These are phyloP conservation scores for Kodamaea restingae DNA, from an alignment of 805 yeast genomes.

Conservation along the genomic window DNA sequence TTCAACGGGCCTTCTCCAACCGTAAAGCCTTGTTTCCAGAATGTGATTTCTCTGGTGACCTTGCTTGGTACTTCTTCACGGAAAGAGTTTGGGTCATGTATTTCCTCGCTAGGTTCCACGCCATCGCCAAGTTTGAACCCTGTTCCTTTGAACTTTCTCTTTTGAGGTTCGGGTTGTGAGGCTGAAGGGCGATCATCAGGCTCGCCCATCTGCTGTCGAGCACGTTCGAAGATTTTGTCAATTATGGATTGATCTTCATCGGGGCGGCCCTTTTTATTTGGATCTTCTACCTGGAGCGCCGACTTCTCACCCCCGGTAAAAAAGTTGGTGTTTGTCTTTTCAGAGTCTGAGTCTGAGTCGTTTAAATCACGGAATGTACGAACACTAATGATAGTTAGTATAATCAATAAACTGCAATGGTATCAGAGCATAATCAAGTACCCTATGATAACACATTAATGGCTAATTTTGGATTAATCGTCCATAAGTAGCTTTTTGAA, in stretches of 20 bases:
- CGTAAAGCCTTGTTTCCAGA: slow-evolving; percentile 96
- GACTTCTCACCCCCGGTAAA: slow-evolving; percentile 74
- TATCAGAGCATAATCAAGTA: too few relatives aligned
- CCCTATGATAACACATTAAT: too few relatives aligned
- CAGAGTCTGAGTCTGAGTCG: slow-evolving; percentile 49
- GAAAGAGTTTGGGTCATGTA: slow-evolving; percentile 28
- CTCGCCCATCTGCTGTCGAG: slow-evolving; percentile 44
- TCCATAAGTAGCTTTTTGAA: neutral
- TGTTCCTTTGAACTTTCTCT: slow-evolving; percentile 41
- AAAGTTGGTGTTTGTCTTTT: slow-evolving; percentile 49
- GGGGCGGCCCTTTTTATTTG: slow-evolving; percentile 42
- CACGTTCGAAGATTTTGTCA: slow-evolving; percentile 65
- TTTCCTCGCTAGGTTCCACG: slow-evolving; percentile 31
- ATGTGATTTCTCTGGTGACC: slow-evolving; percentile 78
- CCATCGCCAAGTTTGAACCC: slow-evolving; percentile 53
- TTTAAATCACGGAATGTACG: slow-evolving; percentile 39
- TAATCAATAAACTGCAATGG: too few relatives aligned
- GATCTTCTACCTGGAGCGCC: slow-evolving; percentile 76
- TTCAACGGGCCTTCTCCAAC: slow-evolving; percentile 87
- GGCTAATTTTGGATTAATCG: too few relatives aligned
- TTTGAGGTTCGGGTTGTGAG: slow-evolving; percentile 17
- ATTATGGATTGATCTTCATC: slow-evolving; percentile 46
- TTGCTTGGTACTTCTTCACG: slow-evolving; percentile 32
- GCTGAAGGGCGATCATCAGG: slow-evolving; percentile 36
- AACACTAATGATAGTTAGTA: slow-evolving; percentile 21